Evolutionary conservation across 139 green algal genomes (phyloP), one percentile per base, ranked within the genome.

Genomic region (Coccomyxa sp.): DNA sequence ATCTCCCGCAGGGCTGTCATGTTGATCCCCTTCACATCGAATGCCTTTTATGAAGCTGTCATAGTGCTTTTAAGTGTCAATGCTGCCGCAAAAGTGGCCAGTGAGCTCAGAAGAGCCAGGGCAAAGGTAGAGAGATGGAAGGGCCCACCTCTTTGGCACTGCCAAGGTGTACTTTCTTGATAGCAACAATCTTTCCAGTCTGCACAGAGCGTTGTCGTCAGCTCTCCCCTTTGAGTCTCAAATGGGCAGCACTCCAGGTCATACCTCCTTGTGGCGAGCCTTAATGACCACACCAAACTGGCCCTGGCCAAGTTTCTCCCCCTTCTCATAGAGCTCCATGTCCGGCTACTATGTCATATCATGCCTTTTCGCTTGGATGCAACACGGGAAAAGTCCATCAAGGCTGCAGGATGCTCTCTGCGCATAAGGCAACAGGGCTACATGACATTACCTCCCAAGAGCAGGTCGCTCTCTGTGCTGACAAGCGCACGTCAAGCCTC

Each of bases 1-100:
- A 98, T 96, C 81, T 98, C 94, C 6, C 94, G 86, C 58, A 97
- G 82, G 0, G 92, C 90, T 0, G 94, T 97, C 54, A 97, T 87
- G 81, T 97, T 88, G 5, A 98, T 84, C 27, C 94, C 94, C 90
- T 97, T n/a, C 79, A 44, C 8, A 22, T 0, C 37, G 10, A 29
- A 27, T 74, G 38, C 39, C 10, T 14, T 2, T 50, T 74, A 18
- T 74, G 4, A 27, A 44, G 18, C 16, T 1, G 33, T 2, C 33
- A 31, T 33, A 8, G 16, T 40, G 34, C 18, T 29, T 27, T 18
- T 34, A 54, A 50, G 16, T 8, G 38, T 38, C 39, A 39, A 14
- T 68, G 72, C 36, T 8, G 33, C 7, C 27, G 50, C 50, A 64
- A 27, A 27, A 34, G 71, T 36, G 10, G 22, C 1, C 18, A 58